These are phyloP conservation scores for Sugiyamaella novakii DNA, from an alignment of 1,139 yeast species.

Conservation along the genomic window DNA sequence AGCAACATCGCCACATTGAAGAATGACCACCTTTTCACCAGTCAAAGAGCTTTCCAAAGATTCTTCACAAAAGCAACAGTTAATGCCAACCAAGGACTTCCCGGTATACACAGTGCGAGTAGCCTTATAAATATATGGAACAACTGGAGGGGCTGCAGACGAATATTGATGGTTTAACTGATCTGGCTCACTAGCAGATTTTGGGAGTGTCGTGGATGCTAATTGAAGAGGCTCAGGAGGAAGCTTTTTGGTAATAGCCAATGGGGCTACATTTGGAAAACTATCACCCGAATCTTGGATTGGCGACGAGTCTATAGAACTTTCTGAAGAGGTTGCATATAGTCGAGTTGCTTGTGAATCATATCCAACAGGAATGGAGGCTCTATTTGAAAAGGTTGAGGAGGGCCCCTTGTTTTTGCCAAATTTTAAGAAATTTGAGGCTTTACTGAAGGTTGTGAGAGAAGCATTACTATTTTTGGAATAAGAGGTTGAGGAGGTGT, in stretches of 20 bases:
- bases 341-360: neutral
- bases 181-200: conserved; percentile 6
- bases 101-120: conserved; percentile 16
- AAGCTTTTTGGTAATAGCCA: neutral
- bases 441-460: conserved; percentile 8
- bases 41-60: conserved; percentile 31
- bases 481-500: conserved; percentile 3
- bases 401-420: conserved; percentile 5
- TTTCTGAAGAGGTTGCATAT: neutral
- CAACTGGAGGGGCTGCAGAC: conserved; percentile 24
- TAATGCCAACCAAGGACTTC: conserved; percentile 26
- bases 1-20: conserved; percentile 34
- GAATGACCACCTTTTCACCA: conserved; percentile 31
- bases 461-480: conserved; percentile 14
- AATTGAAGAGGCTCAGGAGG: conserved; percentile 1
- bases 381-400: conserved; percentile 1
- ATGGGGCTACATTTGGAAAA: conserved; percentile 14
- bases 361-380: neutral
- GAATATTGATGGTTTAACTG: neutral
- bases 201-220: neutral
- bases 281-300: conserved; percentile 2
- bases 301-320: neutral
- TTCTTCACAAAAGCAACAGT: conserved; percentile 38
- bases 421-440: conserved; percentile 7
- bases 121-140: conserved; percentile 26